Evolutionary conservation across 2,329 filamentous ascomycete species (phyloP), one percentile per base, ranked within the genome.

Genomic region (Aureobasidium sp.): DNA sequence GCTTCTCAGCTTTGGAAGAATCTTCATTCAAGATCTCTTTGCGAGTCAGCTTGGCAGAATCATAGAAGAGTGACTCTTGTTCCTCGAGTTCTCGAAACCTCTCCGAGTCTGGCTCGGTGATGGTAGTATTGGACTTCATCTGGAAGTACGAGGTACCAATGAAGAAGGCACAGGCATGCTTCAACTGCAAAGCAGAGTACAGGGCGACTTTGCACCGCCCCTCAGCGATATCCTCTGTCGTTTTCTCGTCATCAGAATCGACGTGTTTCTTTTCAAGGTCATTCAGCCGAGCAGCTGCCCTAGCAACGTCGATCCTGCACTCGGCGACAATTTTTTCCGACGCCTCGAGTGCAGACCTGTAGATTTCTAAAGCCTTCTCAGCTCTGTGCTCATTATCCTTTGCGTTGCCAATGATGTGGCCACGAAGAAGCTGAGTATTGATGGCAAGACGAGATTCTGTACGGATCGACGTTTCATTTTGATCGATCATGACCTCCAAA

Each of bases 401-500:
- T 7, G 87, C 85, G 68, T 91, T 91, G 64, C 93, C 91, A 42
- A 89, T 79, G 3, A 97, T 76, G 67, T 97, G 92, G 0, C 90
- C 93, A 60, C 85, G 81, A 17, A 81, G 82, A 48, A 96, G 76
- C 64, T 84, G 85, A 37, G 79, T 79, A 2, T 83, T 71, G 7
- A 96, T 78, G 52, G 87, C 79, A 1, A 80, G 76, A 57, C 90
- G 82, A 2, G 79, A 76, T 62, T 93, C 86, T 0, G 81, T 75
- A 57, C 86, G 83, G 62, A 93, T 82, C 0, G 76, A 71, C 6
- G 78, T 78, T 62, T 93, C 89, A 47, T 88, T 91, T 69, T 93
- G 86, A 61, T 96, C 91, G 62, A 97, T 87, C 93, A 99, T 97
- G 5, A 87, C 85, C 66, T 91, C 87, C 12, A 99, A 78, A 1